Conservation (phyloP, 2,329 filamentous ascomycete species). For the Beauveria rudraprayagi region DNA sequence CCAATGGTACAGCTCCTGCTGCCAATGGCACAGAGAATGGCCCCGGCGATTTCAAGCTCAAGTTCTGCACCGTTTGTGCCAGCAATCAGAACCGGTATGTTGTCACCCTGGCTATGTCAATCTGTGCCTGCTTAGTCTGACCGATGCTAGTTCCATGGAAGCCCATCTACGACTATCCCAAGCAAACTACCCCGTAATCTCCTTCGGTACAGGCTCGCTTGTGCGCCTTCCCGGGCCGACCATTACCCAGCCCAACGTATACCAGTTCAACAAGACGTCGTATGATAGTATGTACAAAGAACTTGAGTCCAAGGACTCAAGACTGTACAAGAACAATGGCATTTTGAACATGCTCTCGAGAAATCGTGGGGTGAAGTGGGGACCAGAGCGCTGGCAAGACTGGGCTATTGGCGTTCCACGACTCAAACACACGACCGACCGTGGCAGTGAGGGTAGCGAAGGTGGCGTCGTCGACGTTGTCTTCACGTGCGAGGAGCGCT, state of each 20-base stretch:
- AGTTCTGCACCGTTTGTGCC: slow-evolving; percentile 97
- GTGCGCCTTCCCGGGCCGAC: slow-evolving; percentile 88
- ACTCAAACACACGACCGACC: slow-evolving; percentile 65
- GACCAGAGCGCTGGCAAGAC: slow-evolving; percentile 95
- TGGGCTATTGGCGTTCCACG: slow-evolving; percentile 85
- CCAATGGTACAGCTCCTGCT: slow-evolving; percentile 30
- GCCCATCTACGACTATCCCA: slow-evolving; percentile 88
- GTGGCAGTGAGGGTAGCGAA: slow-evolving; percentile 74
- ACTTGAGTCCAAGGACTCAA: slow-evolving; percentile 73
- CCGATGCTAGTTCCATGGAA: slow-evolving; percentile 72
- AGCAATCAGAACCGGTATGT: slow-evolving; percentile 91
- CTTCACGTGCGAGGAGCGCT: slow-evolving; percentile 94
- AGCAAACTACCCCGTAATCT: slow-evolving; percentile 89
- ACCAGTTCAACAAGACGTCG: slow-evolving; percentile 94
- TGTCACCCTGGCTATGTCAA: slow-evolving; percentile 5
- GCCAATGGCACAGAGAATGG: slow-evolving; percentile 41
- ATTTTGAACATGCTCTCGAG: slow-evolving; percentile 92
- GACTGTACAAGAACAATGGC: slow-evolving; percentile 85
- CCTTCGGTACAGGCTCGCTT: slow-evolving; percentile 91
- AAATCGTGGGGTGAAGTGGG: slow-evolving; percentile 88
- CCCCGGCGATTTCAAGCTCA: slow-evolving; percentile 70
- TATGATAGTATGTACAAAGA: slow-evolving; percentile 94
- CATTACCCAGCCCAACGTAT: slow-evolving; percentile 91
- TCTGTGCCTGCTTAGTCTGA: not conserved
- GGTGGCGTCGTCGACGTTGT: slow-evolving; percentile 87